Percentiles rank a stretch among this genome's conserved stretches.
Evolutionary conservation across 345 rosid species (phyloP).

Genomic region (Turritis glabra): DNA sequence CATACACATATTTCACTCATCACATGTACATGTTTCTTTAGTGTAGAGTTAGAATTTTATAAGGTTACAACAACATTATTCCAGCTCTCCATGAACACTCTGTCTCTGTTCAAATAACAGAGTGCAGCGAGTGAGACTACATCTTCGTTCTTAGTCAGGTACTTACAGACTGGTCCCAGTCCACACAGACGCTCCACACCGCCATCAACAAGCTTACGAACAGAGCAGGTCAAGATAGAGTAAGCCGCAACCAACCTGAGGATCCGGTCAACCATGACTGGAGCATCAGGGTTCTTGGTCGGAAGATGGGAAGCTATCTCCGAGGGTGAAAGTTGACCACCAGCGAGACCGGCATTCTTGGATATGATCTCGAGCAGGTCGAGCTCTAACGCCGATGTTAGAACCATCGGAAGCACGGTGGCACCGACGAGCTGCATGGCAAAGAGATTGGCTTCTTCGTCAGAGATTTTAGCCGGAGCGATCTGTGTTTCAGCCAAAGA

Average conservation of each 20-base stretch:
- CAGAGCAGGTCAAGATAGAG: conserved; percentile 55
- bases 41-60: background rate
- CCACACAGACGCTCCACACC: conserved; percentile 62
- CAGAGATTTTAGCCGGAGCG: conserved; percentile 56
- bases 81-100: conserved; percentile 91
- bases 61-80: conserved; percentile 24
- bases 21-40: background rate
- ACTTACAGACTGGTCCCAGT: conserved; percentile 69
- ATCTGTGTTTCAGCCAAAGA: conserved; percentile 63
- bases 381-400: conserved; percentile 76
- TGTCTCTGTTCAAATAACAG: conserved; percentile 73
- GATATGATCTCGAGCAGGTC: conserved; percentile 80
- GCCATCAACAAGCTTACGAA: conserved; percentile 44
- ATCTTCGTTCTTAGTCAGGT: conserved; percentile 64
- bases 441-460: conserved; percentile 66
- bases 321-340: conserved; percentile 49
- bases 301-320: conserved; percentile 70
- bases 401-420: conserved; percentile 78
- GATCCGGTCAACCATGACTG: conserved; percentile 67
- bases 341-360: conserved; percentile 44
- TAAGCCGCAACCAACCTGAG: conserved; percentile 66
- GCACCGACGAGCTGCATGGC: conserved; percentile 76
- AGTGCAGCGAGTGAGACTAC: conserved; percentile 70
- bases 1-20: background rate
- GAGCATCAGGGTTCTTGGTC: conserved; percentile 72